Evolutionary conservation across 257 asterid species (phyloP), one percentile per base, ranked within the genome.

Genomic region (Ajuga chamaepitys): DNA sequence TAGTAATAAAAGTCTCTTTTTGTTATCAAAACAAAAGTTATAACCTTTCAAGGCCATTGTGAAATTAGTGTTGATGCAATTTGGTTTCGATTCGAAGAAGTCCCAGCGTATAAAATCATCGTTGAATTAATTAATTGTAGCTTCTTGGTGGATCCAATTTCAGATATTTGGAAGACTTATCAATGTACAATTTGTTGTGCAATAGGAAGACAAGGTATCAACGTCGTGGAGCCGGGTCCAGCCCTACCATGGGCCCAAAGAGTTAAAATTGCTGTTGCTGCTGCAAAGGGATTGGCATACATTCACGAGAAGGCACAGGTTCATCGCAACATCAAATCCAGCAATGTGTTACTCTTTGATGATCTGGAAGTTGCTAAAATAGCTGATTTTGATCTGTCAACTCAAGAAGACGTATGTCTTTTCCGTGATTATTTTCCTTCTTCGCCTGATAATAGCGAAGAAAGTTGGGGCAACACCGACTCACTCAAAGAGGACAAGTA

Each of bases 361-460:
- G n/a, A 20, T 37, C n/a, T n/a, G n/a, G 78, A 75, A 66, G 83
- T 85, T 75, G 83, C 81, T 38, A 82, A 82, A 77, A 68, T 82
- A 48, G 71, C 82, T 4, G 84, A 81, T 73, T 70, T 75, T 62
- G 82, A 72, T 67, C 67, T 61, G 37, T 64, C 81, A 35, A 78
- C 73, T 63, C 77, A 18, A 17, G 37, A 30, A 28, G 34, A 28
- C 34, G 34, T 28, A 5, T 28, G 2, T 28, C 34, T 5, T 28
- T 28, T 28, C 34, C n/a, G n/a, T n/a, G n/a, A n/a, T n/a, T n/a
- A n/a, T n/a, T n/a, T n/a, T n/a, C n/a, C n/a, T n/a, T n/a, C n/a
- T n/a, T n/a, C n/a, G n/a, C n/a, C n/a, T n/a, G n/a, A n/a, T n/a
- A n/a, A n/a, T n/a, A n/a, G n/a, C n/a, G n/a, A n/a, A n/a, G n/a